Evolutionary conservation across 2,329 filamentous ascomycete species (phyloP).

Genomic region (Botryosphaeria dothidea): DNA sequence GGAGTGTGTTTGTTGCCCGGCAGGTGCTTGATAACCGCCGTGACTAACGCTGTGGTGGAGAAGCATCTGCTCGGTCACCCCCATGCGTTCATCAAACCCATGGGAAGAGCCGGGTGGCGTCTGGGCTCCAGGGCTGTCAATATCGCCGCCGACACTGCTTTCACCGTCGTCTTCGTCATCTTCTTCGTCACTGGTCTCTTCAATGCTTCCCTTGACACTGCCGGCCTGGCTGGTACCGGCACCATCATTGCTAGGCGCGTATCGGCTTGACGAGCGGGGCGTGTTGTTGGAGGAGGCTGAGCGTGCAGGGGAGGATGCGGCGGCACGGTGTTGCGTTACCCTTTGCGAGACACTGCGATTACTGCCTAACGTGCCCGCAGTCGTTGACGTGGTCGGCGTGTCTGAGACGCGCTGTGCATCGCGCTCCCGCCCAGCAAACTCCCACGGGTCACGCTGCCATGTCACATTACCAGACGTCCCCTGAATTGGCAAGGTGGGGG

Average conservation of each 20-base stretch:
- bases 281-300: conserved; percentile 16
- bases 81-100: neutral
- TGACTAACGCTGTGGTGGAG: conserved; percentile 9
- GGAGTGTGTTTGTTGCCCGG: neutral
- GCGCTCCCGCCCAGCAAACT: conserved; percentile 9
- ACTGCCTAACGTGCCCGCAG: conserved; percentile 17
- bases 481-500: conserved; percentile 8
- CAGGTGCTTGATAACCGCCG: neutral
- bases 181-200: conserved; percentile 19
- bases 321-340: neutral
- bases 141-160: neutral
- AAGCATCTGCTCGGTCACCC: conserved; percentile 3
- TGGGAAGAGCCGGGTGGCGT: conserved; percentile 16
- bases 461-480: conserved; percentile 1
- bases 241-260: conserved; percentile 7
- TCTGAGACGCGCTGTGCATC: conserved; percentile 16
- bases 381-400: conserved; percentile 16
- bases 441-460: conserved; percentile 18
- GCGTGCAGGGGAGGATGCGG: conserved; percentile 15
- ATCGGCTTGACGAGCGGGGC: conserved; percentile 11
- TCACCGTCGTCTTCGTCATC: conserved; percentile 18
- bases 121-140: neutral
- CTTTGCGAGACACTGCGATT: conserved; percentile 17
- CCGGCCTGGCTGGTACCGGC: conserved; percentile 5
- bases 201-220: conserved; percentile 20